Conservation (phyloP, 2,329 filamentous ascomycete species). For the Fusarium verrucosum region DNA sequence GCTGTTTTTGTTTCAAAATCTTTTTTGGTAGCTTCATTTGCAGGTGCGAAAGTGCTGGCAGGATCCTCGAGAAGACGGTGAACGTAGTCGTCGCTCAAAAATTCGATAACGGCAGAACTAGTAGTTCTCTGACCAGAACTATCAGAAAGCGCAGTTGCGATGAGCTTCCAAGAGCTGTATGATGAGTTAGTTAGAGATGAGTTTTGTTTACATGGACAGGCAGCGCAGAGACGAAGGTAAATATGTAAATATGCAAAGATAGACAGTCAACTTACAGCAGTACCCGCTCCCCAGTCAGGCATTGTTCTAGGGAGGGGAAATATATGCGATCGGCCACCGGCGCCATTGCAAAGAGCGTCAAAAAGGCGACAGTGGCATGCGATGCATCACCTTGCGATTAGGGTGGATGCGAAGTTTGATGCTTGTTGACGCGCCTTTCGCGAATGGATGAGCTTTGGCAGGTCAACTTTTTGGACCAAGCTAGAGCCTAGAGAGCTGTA, state of each 20-base stretch:
- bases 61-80: constrained; percentile 74
- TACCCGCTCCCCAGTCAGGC: constrained; percentile 80
- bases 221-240: constrained; percentile 2
- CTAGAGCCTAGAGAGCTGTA: constrained; percentile 40
- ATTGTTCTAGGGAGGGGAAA: constrained; percentile 86
- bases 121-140: constrained; percentile 63
- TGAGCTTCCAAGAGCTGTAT: constrained; percentile 68
- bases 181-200: constrained; percentile 42
- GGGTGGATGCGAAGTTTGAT: constrained; percentile 40
- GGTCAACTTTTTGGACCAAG: constrained; percentile 45
- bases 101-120: constrained; percentile 67
- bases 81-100: constrained; percentile 76
- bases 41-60: constrained; percentile 71
- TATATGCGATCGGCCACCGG: constrained; percentile 75
- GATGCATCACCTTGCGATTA: constrained; percentile 51
- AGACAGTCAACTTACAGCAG: constrained; percentile 71
- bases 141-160: constrained; percentile 67
- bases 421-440: constrained; percentile 50
- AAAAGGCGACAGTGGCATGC: constrained; percentile 52
- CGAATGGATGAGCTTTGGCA: constrained; percentile 44
- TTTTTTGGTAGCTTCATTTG: constrained; percentile 70
- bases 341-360: constrained; percentile 72
- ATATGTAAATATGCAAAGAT: constrained; percentile 5
- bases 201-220: constrained; percentile 17
- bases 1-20: constrained; percentile 86